Percentiles rank a stretch among this genome's conserved stretches.
phyloP scores from a whole-genome alignment of 2,329 filamentous ascomycete genomes.

The Didymosphaeria variabile region DNA sequence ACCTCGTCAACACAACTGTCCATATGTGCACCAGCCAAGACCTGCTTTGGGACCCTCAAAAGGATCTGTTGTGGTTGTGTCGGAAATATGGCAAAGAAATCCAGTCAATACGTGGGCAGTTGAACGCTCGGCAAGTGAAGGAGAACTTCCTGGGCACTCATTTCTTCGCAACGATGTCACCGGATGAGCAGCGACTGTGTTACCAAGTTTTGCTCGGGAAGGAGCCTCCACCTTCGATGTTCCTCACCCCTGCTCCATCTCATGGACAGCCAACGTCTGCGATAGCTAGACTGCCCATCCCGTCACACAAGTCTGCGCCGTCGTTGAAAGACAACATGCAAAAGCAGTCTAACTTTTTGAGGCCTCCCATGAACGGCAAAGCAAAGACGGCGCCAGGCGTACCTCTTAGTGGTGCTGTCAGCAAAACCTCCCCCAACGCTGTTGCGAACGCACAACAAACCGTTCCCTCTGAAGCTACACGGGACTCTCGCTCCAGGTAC shows the following conservation, averaged over 20 bases:
- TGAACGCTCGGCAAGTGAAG: constrained; percentile 35
- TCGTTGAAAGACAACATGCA: constrained; percentile 21
- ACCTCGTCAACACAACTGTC: constrained; percentile 38
- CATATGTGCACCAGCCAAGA: constrained; percentile 35
- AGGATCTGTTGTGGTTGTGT: constrained; percentile 42
- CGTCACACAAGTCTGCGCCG: constrained; percentile 26
- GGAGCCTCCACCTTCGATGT: constrained; percentile 35
- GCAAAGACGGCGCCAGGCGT: constrained; percentile 8
- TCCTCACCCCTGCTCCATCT: constrained; percentile 26
- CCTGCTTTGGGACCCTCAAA: constrained; percentile 40
- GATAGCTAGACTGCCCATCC: constrained; percentile 18
- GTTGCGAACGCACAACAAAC: constrained; percentile 5
- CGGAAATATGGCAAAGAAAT: constrained; percentile 36
- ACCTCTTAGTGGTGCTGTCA: not conserved
- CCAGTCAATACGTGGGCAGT: constrained; percentile 29
- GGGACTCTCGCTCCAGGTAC: constrained; percentile 27
- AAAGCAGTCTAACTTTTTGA: constrained; percentile 18
- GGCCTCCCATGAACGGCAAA: constrained; percentile 24
- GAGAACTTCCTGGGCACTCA: constrained; percentile 39
- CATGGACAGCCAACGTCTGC: constrained; percentile 13
- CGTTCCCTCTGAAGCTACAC: not conserved
- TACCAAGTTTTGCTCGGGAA: constrained; percentile 36
- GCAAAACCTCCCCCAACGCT: not conserved
- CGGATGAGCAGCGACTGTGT: constrained; percentile 37
- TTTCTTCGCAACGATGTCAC: constrained; percentile 33